Conservation (phyloP, 129 eudicot species). For the Tanacetum coccineum region DNA sequence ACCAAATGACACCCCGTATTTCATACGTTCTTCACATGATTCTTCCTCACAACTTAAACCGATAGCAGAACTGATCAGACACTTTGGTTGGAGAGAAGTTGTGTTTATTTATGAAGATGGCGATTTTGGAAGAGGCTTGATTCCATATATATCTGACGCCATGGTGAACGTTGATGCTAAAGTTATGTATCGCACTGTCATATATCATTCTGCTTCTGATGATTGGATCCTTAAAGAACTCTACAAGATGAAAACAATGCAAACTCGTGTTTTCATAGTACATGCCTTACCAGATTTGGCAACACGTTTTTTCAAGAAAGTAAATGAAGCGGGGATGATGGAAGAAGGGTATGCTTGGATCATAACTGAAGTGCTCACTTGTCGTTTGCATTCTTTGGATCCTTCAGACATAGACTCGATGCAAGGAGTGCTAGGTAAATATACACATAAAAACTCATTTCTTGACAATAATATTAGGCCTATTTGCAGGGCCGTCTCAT, state of each 20-base stretch:
- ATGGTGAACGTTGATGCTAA: not conserved
- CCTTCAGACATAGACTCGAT: not conserved
- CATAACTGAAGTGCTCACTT: constrained; percentile 14
- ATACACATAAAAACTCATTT: too few relatives aligned
- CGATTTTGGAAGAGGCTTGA: constrained; percentile 10
- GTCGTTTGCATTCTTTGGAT: constrained; percentile 5
- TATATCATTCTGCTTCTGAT: constrained; percentile 13
- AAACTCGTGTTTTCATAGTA: constrained; percentile 13
- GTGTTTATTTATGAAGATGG: constrained; percentile 10
- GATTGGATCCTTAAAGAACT: constrained; percentile 11
- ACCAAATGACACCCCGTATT: not conserved
- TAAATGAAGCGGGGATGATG: constrained; percentile 15
- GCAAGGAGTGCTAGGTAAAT: constrained; percentile 5
- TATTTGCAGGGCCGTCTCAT: too few relatives aligned
- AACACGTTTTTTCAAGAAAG: constrained; percentile 7
- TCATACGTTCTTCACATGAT: constrained; percentile 12
- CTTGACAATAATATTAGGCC: too few relatives aligned
- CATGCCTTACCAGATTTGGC: not conserved
- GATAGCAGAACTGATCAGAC: constrained; percentile 3
- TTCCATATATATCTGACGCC: constrained; percentile 30
- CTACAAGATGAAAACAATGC: constrained; percentile 10
- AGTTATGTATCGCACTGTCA: not conserved
- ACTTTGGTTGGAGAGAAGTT: constrained; percentile 7
- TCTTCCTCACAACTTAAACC: constrained; percentile 4
- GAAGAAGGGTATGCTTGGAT: constrained; percentile 17